Base-by-base conservation (phyloP, 2,329 filamentous ascomycete species). In the Colletotrichum spaethianum region DNA sequence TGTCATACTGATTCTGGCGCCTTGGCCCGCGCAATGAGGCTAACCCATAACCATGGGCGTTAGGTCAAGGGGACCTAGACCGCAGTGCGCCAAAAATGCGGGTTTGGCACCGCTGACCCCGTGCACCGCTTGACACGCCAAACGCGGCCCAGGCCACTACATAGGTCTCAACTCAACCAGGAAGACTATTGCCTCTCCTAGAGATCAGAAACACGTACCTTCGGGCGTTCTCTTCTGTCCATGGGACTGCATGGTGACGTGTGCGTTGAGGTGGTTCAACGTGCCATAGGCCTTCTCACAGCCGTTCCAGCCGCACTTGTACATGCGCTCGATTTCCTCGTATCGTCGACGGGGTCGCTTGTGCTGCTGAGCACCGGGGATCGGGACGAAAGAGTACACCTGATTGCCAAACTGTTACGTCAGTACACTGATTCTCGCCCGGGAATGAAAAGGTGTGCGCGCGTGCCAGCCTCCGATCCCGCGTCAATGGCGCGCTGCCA, bases 311-410 rank as follows among this genome's bases (percentile, higher is more conserved):
- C 96, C 96, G 80, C 96, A 99, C 84, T 98, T 98, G 87, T 99
- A 98, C 96, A 99, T 98, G 80, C 96, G 92, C 86, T 99, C 96
- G 77, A 99, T 99, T 82, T 99, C 96, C 83, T 99, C 96, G 78
- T 98, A 99, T 65, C 96, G 91, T 78, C 96, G 89, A 75, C 96
- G 91, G 16, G 96, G 96, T 70, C 96, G 91, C 86, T 99, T 99
- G 82, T 98, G 96, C 81, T 99, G 96, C 81, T 98, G 95, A 16
- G 96, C 94, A 75, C 96, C 96, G 2, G 96, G 96, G 78, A 98
- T 98, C 0, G 96, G 96, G 40, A 98, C 96, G 79, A 99, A 98
- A 0, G 95, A 98, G 82, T 98, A 98, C 50, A 99, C 96, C 89
- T 98, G 89, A 33, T 73, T 67, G 26, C 72, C 72, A 42, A 74